Base-by-base conservation (phyloP, 768 basidiomycete species). In the Lactarius akahatsu region DNA sequence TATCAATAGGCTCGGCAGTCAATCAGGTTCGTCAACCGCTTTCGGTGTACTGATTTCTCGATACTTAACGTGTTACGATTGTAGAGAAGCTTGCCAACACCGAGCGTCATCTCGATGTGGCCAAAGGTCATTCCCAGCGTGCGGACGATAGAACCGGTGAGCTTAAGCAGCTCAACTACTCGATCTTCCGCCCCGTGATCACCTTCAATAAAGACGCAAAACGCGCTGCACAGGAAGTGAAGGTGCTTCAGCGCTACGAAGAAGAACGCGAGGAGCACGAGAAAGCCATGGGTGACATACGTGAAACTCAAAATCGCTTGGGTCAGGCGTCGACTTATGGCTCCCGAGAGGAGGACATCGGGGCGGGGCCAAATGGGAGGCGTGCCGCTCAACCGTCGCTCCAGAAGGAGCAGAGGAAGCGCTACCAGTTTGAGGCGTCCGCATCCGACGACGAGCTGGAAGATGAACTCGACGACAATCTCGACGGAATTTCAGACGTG, bases 141-240 rank as follows among this genome's bases (percentile, higher is more conserved):
- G 96, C 96, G n/a, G 89, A 89, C 64, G 96, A 99, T 78, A 92
- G 87, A 76, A 94, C 95, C 5, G 89, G 88, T 67, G 96, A 98
- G 77, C 86, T 99, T 63, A 96, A 94, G 78, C 84, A 94, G 74
- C 86, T 99, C 63, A 98, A 98, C 77, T 85, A 88, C 40, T 95
- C 92, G 45, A 98, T 99, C 75, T 98, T 99, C 81, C 86, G 89
- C 57, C 96, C 93, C 10, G 94, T 86, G 64, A 88, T 97, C n/a
- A n/a, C n/a, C n/a, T n/a, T n/a, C n/a, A n/a, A n/a, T n/a, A n/a
- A n/a, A n/a, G n/a, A n/a, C n/a, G 83, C 82, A 20, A 98, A 98
- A 77, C 91, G 94, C 59, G 85, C 86, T 5, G 92, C 91, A 16
- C 87, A 94, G 71, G 94, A 97, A 73, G 85, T 85, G 36, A 92